Conservation (phyloP, 768 basidiomycete genomes). For the Hebeloma cylindrosporum region DNA sequence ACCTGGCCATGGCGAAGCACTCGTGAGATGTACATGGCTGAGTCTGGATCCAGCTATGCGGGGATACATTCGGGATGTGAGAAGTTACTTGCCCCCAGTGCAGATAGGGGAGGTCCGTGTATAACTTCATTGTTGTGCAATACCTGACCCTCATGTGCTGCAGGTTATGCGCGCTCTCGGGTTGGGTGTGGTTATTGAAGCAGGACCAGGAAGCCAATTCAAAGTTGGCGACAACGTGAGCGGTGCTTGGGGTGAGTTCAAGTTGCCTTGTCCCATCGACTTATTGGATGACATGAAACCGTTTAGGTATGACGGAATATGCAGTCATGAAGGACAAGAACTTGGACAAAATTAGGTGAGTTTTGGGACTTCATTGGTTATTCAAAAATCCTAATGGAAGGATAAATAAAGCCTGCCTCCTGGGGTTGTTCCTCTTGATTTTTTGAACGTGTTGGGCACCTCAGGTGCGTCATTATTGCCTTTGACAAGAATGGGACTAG, state of each 20-base stretch:
- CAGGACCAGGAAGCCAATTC: slow-evolving; percentile 53
- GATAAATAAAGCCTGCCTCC: slow-evolving; percentile 46
- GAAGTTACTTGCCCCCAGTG: slow-evolving; percentile 73
- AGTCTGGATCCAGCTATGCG: slow-evolving; percentile 90
- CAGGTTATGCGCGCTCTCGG: slow-evolving; percentile 73
- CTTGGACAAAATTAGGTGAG: slow-evolving; percentile 58
- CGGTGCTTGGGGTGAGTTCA: slow-evolving; percentile 55
- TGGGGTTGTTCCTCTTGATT: slow-evolving; percentile 71
- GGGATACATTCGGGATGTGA: slow-evolving; percentile 69
- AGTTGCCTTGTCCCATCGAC: not conserved
- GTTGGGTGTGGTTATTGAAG: slow-evolving; percentile 64
- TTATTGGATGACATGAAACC: not conserved
- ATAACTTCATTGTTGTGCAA: not conserved
- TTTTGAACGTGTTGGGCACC: slow-evolving; percentile 74
- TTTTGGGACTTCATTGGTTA: slow-evolving; percentile 2
- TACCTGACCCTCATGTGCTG: not conserved
- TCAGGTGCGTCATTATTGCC: slow-evolving; percentile 54
- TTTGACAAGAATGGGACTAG: not conserved
- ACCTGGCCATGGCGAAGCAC: slow-evolving; percentile 51
- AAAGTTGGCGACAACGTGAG: slow-evolving; percentile 69
- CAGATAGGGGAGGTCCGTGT: slow-evolving; percentile 58
- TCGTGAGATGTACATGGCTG: slow-evolving; percentile 79
- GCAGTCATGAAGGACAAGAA: slow-evolving; percentile 55
- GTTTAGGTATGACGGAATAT: slow-evolving; percentile 77
- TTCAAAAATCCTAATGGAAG: not conserved